Conservation (phyloP, 345 rosid species). For the Bruguiera sexangula region DNA sequence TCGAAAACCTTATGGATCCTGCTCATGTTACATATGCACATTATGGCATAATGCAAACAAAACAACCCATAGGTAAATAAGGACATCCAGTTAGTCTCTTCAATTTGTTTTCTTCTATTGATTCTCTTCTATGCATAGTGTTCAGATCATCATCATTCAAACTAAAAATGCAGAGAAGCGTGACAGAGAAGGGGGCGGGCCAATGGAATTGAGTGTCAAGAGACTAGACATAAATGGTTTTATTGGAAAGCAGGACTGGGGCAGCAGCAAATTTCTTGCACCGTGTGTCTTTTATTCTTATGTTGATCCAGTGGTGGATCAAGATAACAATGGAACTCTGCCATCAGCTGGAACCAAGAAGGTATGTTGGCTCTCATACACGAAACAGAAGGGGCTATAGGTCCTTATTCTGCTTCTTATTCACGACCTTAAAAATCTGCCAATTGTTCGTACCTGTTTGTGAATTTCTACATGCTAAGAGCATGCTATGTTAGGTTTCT, state of each 20-base stretch:
- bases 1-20: slow-evolving; percentile 90
- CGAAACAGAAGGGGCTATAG: too few species aligned
- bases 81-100: slow-evolving; percentile 4
- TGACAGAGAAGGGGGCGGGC: slow-evolving; percentile 89
- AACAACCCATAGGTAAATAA: slow-evolving; percentile 41
- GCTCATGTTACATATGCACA: slow-evolving; percentile 95
- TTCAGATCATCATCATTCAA: neutral
- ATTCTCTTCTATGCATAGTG: neutral
- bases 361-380: slow-evolving; percentile 21
- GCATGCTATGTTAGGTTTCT: too few species aligned
- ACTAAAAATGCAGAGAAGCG: slow-evolving; percentile 43
- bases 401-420: neutral
- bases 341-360: slow-evolving; percentile 32
- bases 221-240: slow-evolving; percentile 51
- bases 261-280: slow-evolving; percentile 49
- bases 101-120: neutral
- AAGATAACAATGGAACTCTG: slow-evolving; percentile 37
- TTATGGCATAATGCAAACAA: slow-evolving; percentile 50
- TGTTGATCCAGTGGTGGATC: slow-evolving; percentile 33
- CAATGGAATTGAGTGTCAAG: slow-evolving; percentile 51
- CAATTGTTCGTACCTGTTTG: too few species aligned
- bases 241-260: slow-evolving; percentile 53
- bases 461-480: too few species aligned
- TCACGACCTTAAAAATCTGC: too few species aligned
- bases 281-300: slow-evolving; percentile 61